Evolutionary conservation across 73 alveolate genomes (phyloP).

Genomic region (Chromera velia): DNA sequence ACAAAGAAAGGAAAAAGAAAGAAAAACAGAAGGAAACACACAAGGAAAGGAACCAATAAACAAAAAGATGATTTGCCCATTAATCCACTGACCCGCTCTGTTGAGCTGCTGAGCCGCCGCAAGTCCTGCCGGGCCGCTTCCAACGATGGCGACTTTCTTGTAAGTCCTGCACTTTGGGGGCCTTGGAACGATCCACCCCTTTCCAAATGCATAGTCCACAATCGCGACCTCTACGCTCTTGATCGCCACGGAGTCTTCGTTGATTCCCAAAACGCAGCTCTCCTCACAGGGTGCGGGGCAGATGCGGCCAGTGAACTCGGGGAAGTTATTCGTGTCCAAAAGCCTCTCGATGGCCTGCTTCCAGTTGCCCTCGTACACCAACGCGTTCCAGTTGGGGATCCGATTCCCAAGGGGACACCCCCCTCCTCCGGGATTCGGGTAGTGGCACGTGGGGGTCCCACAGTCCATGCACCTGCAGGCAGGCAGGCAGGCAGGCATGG

Average conservation of each 20-base stretch:
- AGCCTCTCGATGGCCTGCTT: conserved; percentile 35
- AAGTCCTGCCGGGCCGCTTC: conserved; percentile 24
- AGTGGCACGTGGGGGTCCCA: conserved; percentile 36
- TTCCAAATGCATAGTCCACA: conserved; percentile 24
- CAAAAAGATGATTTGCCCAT: too few species aligned
- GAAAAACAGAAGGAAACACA: too few species aligned
- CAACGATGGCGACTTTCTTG: conserved; percentile 29
- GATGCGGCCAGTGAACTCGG: conserved; percentile 45
- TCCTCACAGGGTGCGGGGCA: conserved; percentile 52
- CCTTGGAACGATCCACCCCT: not conserved
- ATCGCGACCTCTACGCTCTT: conserved; percentile 41
- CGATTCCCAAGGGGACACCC: conserved; percentile 49
- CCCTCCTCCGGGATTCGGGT: conserved; percentile 9
- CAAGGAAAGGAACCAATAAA: too few species aligned
- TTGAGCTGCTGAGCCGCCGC: conserved; percentile 50
- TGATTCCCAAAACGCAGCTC: conserved; percentile 44
- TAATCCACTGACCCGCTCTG: conserved; percentile 1
- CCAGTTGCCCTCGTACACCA: conserved; percentile 36
- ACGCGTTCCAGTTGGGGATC: conserved; percentile 44
- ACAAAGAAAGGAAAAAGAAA: too few species aligned
- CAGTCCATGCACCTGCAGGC: conserved; percentile 42
- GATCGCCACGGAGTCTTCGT: conserved; percentile 44
- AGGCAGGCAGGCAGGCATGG: too few species aligned
- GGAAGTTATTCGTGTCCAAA: conserved; percentile 45
- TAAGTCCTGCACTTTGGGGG: conserved; percentile 11